Conservation (phyloP, 257 asterid species). For the Nicotiana paniculata region DNA sequence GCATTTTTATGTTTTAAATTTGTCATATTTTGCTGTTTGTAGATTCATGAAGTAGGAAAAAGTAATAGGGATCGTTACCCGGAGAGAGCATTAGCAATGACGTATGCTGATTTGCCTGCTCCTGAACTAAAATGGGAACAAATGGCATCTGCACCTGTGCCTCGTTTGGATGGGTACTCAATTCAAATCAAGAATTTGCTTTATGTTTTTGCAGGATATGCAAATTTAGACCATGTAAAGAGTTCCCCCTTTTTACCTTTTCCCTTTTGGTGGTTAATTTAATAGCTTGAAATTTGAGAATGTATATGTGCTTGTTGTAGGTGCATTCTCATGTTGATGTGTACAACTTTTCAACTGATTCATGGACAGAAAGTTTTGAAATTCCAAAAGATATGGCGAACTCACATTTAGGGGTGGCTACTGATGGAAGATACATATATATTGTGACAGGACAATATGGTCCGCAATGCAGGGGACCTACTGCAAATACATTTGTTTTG, state of each 20-base stretch:
- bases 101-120: constrained; percentile 77
- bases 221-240: constrained; percentile 53
- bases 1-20: neutral
- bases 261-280: neutral
- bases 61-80: constrained; percentile 15
- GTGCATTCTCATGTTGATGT: constrained; percentile 77
- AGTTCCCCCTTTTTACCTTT: neutral
- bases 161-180: constrained; percentile 71
- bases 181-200: constrained; percentile 56
- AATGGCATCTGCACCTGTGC: constrained; percentile 74
- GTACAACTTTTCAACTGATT: constrained; percentile 49
- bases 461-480: constrained; percentile 59
- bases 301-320: constrained; percentile 16
- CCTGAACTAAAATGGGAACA: constrained; percentile 70
- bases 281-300: neutral
- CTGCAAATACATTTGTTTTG: constrained; percentile 43
- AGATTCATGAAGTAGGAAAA: constrained; percentile 12
- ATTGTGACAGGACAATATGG: constrained; percentile 65
- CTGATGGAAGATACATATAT: constrained; percentile 68
- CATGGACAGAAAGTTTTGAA: constrained; percentile 50
- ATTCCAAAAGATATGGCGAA: constrained; percentile 68
- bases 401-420: constrained; percentile 71
- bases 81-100: constrained; percentile 36
- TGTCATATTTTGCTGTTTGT: constrained; percentile 6
- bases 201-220: constrained; percentile 57